These are phyloP conservation scores for Margaritispora aquatica DNA, from an alignment of 495 filamentous ascomycete genomes.

Conservation along the genomic window DNA sequence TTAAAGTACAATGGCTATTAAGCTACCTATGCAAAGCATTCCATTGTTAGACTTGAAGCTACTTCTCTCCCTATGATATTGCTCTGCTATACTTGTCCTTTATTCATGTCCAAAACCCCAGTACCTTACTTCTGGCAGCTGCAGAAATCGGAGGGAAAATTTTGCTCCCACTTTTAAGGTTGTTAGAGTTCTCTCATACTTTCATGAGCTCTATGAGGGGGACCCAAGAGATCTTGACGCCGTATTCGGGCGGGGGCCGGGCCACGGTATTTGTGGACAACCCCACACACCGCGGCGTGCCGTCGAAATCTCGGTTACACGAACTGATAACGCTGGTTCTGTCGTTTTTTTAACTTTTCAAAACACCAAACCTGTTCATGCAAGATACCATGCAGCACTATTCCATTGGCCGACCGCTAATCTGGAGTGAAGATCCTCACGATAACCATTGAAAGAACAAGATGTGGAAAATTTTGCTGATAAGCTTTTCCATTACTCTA, in stretches of 20 bases:
- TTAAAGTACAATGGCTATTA: too few species aligned
- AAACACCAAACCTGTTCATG: too few species aligned
- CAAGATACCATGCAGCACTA: not conserved
- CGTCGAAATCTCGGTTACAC: not conserved
- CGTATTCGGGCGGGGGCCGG: not conserved
- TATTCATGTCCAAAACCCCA: too few species aligned
- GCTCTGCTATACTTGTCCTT: too few species aligned
- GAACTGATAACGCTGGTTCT: not conserved
- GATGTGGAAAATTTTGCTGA: not conserved
- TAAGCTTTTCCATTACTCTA: not conserved
- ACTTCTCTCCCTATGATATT: too few species aligned
- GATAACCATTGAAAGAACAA: not conserved
- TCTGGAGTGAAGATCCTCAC: not conserved
- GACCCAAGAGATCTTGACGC: not conserved
- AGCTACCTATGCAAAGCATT: too few species aligned
- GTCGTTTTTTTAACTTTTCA: too few species aligned
- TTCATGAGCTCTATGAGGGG: not conserved
- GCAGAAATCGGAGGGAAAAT: too few species aligned
- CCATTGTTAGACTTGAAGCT: too few species aligned
- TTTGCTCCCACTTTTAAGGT: too few species aligned
- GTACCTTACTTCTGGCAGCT: too few species aligned
- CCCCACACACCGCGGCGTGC: not conserved
- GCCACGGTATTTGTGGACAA: not conserved
- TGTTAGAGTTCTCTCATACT: not conserved
- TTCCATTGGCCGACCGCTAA: not conserved